A percentile compares a stretch with the other conserved stretches of the same genome.
Evolutionary conservation across 2,329 filamentous ascomycete species (phyloP).

Genomic region (Fusarium chaquense): DNA sequence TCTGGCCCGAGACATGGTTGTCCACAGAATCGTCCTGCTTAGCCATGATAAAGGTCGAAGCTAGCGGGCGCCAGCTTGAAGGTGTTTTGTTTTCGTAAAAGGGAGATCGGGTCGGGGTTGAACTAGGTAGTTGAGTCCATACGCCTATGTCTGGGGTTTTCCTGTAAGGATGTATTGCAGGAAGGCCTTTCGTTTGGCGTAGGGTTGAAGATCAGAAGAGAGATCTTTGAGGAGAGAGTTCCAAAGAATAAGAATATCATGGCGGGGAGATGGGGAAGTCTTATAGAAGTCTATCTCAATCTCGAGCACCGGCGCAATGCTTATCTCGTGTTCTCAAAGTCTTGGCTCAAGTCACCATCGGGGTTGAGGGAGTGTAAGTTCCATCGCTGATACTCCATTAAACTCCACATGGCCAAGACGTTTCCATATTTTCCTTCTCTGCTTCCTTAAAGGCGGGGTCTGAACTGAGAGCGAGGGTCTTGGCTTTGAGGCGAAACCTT

Average conservation of each 20-base stretch:
- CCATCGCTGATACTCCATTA: conserved; percentile 27
- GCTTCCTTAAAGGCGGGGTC: conserved; percentile 44
- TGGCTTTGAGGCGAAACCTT: conserved; percentile 43
- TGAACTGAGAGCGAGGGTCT: conserved; percentile 39
- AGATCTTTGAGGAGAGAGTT: conserved; percentile 32
- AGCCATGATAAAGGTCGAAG: conserved; percentile 36
- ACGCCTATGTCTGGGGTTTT: conserved; percentile 40
- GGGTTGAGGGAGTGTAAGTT: conserved; percentile 6
- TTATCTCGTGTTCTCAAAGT: conserved; percentile 35
- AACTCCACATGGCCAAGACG: conserved; percentile 44
- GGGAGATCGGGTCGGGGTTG: conserved; percentile 15
- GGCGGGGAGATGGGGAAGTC: conserved; percentile 39
- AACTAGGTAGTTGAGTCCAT: conserved; percentile 19
- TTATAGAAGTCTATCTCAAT: conserved; percentile 41
- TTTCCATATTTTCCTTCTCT: conserved; percentile 46
- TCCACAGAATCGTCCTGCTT: conserved; percentile 37
- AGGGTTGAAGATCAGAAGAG: conserved; percentile 29
- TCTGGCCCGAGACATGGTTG: conserved; percentile 52
- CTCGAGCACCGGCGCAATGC: conserved; percentile 20
- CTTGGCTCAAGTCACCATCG: conserved; percentile 36
- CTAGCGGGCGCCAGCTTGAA: conserved; percentile 34
- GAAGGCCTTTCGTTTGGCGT: conserved; percentile 43
- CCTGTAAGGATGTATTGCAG: conserved; percentile 36
- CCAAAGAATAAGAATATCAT: conserved; percentile 18
- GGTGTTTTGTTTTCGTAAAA: conserved; percentile 5